Evolutionary conservation across 805 yeast species (phyloP).

Genomic region (Metschnikowia bowlesiae): DNA sequence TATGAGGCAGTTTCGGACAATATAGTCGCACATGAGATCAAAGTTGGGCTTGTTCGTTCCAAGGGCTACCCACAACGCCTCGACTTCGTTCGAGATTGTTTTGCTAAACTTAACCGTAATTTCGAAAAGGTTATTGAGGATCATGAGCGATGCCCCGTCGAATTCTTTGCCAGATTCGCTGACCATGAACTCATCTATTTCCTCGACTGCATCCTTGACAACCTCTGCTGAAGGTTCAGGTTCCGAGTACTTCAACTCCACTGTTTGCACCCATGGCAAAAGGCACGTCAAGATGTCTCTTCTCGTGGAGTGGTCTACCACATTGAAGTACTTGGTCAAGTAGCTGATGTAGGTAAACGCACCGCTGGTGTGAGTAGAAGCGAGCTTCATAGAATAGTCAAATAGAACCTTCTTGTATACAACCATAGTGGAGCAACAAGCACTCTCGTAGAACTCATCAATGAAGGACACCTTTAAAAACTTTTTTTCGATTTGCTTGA

Average conservation of each 20-base stretch:
- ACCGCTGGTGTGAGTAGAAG: constrained; percentile 54
- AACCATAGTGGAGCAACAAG: constrained; percentile 70
- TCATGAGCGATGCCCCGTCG: constrained; percentile 51
- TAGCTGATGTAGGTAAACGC: constrained; percentile 64
- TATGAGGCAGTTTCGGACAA: constrained; percentile 62
- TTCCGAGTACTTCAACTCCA: constrained; percentile 47
- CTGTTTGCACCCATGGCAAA: constrained; percentile 89
- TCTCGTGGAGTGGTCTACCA: constrained; percentile 54
- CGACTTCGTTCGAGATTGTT: constrained; percentile 78
- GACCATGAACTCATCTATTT: background rate
- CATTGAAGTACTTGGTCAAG: constrained; percentile 61
- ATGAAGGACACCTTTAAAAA: constrained; percentile 45
- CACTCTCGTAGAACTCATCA: constrained; percentile 60
- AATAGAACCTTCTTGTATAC: constrained; percentile 84
- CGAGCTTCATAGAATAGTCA: constrained; percentile 71
- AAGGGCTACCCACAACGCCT: constrained; percentile 93
- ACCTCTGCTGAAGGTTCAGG: constrained; percentile 7
- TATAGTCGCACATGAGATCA: constrained; percentile 64
- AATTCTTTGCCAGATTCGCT: constrained; percentile 12
- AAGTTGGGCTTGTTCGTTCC: constrained; percentile 71
- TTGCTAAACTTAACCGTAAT: constrained; percentile 77
- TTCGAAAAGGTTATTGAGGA: constrained; percentile 74
- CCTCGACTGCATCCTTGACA: background rate
- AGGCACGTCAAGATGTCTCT: constrained; percentile 77
- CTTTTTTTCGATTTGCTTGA: constrained; percentile 58